These are phyloP conservation scores for Mucor saturninus DNA, from an alignment of 371 early-diverging fungal genomes.

Conservation along the genomic window DNA sequence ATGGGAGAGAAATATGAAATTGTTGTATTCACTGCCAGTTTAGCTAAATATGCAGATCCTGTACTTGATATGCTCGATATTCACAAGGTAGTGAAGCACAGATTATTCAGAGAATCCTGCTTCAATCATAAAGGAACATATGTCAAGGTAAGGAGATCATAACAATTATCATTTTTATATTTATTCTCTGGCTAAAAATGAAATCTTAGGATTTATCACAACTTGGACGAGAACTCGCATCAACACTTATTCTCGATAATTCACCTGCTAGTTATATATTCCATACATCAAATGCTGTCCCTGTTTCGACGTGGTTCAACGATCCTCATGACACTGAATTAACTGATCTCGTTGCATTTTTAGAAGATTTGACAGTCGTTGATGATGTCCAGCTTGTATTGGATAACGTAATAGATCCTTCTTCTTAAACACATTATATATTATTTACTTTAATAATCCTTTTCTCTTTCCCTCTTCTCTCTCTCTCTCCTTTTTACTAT, in stretches of 20 bases:
- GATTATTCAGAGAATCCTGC: conserved; percentile 96
- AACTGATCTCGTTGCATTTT: conserved; percentile 90
- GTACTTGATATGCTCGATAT: conserved; percentile 93
- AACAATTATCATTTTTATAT: background rate
- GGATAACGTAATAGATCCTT: conserved; percentile 49
- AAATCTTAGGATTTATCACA: conserved; percentile 72
- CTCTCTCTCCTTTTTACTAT: conserved; percentile 16
- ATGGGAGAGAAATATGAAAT: conserved; percentile 91
- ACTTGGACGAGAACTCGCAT: conserved; percentile 84
- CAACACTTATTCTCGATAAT: conserved; percentile 87
- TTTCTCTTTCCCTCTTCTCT: conserved; percentile 7
- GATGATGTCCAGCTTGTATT: conserved; percentile 89
- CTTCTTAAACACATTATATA: conserved; percentile 9
- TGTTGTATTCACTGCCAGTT: conserved; percentile 95
- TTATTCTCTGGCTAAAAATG: conserved; percentile 1
- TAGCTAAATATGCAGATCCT: conserved; percentile 97
- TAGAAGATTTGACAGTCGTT: conserved; percentile 87
- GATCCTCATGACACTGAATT: conserved; percentile 95
- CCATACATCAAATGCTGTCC: conserved; percentile 94
- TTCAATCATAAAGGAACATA: conserved; percentile 93
- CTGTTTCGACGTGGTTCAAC: conserved; percentile 96
- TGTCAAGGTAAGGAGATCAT: conserved; percentile 76
- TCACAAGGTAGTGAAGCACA: conserved; percentile 82
- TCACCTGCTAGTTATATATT: conserved; percentile 94
- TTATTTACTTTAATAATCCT: background rate